Evolutionary conservation across 2,329 filamentous ascomycete genomes (phyloP).

Genomic region (Aspergillus fijiensis): DNA sequence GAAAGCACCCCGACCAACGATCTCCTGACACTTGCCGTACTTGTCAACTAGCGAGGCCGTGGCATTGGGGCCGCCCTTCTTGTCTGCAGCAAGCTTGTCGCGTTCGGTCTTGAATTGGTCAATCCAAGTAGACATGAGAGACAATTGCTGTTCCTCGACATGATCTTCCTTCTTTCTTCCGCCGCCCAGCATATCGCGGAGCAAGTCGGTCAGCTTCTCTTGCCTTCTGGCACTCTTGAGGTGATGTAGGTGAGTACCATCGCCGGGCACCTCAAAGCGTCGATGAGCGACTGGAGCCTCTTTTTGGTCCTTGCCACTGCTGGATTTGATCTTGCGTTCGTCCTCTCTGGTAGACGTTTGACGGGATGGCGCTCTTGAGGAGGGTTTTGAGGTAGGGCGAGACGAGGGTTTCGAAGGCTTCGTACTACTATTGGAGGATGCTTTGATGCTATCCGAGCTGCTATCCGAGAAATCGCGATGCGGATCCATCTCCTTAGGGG

Average conservation of each 20-base stretch:
- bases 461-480: constrained; percentile 40
- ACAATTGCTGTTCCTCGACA: constrained; percentile 70
- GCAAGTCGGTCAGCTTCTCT: constrained; percentile 91
- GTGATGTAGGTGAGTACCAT: constrained; percentile 80
- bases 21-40: constrained; percentile 97
- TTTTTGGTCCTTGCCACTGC: constrained; percentile 34
- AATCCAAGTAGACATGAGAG: constrained; percentile 93
- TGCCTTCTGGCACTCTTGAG: constrained; percentile 88
- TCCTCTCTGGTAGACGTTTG: constrained; percentile 37
- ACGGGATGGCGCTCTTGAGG: constrained; percentile 34
- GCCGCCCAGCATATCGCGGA: constrained; percentile 76
- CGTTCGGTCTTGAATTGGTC: constrained; percentile 89
- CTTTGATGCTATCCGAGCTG: constrained; percentile 37
- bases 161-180: constrained; percentile 73
- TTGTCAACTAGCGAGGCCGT: constrained; percentile 86
- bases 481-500: constrained; percentile 32
- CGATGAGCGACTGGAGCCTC: constrained; percentile 35
- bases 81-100: constrained; percentile 70
- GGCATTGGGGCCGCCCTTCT: constrained; percentile 71
- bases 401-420: constrained; percentile 25
- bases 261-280: constrained; percentile 59
- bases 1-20: constrained; percentile 93
- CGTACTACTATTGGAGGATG: constrained; percentile 31
- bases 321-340: constrained; percentile 26
- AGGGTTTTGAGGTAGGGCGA: constrained; percentile 28